phyloP scores from a whole-genome alignment of 2,329 filamentous ascomycete species.

The Alternaria sp. region DNA sequence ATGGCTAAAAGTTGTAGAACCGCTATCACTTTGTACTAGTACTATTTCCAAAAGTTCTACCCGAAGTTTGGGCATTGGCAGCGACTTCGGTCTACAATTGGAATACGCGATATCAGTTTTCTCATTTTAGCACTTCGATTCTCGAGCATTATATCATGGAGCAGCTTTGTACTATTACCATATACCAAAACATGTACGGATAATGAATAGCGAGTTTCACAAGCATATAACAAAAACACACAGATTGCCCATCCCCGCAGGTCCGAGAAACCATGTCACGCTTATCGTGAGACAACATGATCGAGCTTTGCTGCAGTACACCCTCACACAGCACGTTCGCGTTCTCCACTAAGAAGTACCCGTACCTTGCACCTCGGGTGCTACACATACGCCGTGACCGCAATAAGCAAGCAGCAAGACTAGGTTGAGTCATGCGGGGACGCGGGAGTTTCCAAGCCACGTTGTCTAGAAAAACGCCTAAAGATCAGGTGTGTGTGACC shows the following conservation, averaged over 20 bases:
- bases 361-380: conserved; percentile 18
- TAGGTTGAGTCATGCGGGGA: conserved; percentile 11
- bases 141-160: conserved; percentile 1
- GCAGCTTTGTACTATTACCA: conserved; percentile 7
- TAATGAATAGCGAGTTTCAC: conserved; percentile 2
- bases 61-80: not conserved
- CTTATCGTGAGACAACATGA: conserved; percentile 8
- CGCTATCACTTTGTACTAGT: conserved; percentile 9
- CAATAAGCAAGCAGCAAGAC: conserved; percentile 5
- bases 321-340: conserved; percentile 7
- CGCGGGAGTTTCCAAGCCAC: conserved; percentile 9
- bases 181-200: conserved; percentile 1
- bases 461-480: not conserved
- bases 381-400: conserved; percentile 8
- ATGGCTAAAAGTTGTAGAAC: conserved; percentile 2
- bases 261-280: not conserved
- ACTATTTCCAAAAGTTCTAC: not conserved
- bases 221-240: not conserved
- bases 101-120: not conserved
- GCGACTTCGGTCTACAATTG: not conserved
- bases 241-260: not conserved
- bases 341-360: conserved; percentile 1
- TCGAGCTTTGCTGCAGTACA: conserved; percentile 3
- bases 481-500: not conserved
- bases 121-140: not conserved